These are phyloP conservation scores for Russula sp. DNA, from an alignment of 768 basidiomycete genomes.

Conservation along the genomic window DNA sequence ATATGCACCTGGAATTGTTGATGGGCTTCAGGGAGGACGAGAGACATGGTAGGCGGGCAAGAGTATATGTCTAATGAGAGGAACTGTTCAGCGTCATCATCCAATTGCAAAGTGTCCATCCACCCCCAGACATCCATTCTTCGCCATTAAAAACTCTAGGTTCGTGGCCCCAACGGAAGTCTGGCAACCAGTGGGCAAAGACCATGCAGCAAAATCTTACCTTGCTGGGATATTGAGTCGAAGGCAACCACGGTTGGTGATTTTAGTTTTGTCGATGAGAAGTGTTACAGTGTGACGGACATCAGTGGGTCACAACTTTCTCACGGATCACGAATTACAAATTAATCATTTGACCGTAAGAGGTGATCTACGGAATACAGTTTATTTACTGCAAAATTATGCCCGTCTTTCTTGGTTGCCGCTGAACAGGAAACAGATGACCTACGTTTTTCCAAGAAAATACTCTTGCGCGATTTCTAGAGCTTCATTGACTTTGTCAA, in stretches of 20 bases:
- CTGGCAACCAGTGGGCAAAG: neutral
- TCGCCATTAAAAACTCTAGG: neutral
- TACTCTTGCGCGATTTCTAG: slow-evolving; percentile 42
- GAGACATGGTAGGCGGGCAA: slow-evolving; percentile 61
- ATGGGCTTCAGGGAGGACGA: slow-evolving; percentile 92
- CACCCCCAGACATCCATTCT: slow-evolving; percentile 5
- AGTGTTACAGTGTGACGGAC: slow-evolving; percentile 1
- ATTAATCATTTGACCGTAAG: neutral
- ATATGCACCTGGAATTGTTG: slow-evolving; percentile 83
- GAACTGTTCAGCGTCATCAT: slow-evolving; percentile 15
- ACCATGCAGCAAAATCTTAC: neutral
- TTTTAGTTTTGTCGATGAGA: neutral
- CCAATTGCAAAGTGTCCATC: slow-evolving; percentile 15
- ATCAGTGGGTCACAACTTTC: slow-evolving; percentile 1
- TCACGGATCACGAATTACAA: neutral
- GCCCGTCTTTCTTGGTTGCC: too few species aligned
- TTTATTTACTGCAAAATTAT: too few species aligned
- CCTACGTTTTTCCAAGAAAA: slow-evolving; percentile 13
- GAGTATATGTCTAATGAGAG: neutral
- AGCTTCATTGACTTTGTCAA: slow-evolving; percentile 59
- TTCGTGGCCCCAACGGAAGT: neutral
- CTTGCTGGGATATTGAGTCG: slow-evolving; percentile 10
- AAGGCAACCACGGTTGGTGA: neutral
- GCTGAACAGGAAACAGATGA: neutral
- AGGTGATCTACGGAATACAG: neutral